Evolutionary conservation across 176 grass and related monocot species (phyloP), one percentile per base, ranked within the genome.

Genomic region (Juncus effusus): DNA sequence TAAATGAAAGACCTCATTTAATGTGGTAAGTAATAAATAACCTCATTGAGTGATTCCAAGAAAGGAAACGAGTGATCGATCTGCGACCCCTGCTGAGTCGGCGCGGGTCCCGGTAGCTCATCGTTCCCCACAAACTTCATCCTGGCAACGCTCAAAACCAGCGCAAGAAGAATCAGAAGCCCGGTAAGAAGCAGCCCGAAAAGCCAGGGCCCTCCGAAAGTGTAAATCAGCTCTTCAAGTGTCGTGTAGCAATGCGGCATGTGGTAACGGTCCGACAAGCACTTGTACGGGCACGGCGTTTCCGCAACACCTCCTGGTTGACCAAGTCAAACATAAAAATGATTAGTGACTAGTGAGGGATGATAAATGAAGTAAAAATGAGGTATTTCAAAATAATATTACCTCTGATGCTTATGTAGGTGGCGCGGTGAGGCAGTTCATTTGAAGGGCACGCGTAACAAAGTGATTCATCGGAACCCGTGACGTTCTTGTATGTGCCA

Each of bases 21-120:
- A 28, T 28, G 19, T 28, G 19, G 19, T 28, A 15, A 79, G 19
- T 35, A 74, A 36, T 63, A 6, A 72, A 80, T 19, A 13, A 97
- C 95, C 95, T 99, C 95, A 81, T 94, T 99, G 57, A 99, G 69
- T 67, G 95, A 99, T 62, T 99, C 95, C n/a, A 99, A 86, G 65
- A 94, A 99, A 75, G 95, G 95, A 59, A 99, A 94, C n/a, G 95
- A 99, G 71, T 99, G 86, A 56, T 99, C 95, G 73, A 99, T 94
- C 57, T 99, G 95, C 39, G 89, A 99, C 47, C 95, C 95, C 61
- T 94, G 89, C 69, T 99, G 95, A 42, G 95, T 99, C 10, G 95
- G 95, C 7, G 86, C 89, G 54, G 95, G 95, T n/a, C 95, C 95
- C 54, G 86, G 95, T 63, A 93, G 82, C 56, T 99, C 95, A 42